phyloP scores from a whole-genome alignment of 176 grass and related monocot species.

The Sorghum bicolor region Sorghum_bicolor_NCBIv3 NC_012870.2:68910001-68910500 shows the following conservation, averaged over 20 bases:
- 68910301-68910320: background rate
- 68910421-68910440: constrained; percentile 88
- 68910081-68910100: background rate
- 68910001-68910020: constrained; percentile 3
- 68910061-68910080: background rate
- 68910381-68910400: constrained; percentile 88
- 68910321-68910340: background rate
- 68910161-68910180: background rate
- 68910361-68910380: constrained; percentile 26
- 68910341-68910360: constrained; percentile 17
- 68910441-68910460: constrained; percentile 67
- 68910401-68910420: constrained; percentile 90
- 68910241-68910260: background rate
- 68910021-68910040: background rate
- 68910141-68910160: background rate
- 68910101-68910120: background rate
- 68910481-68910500: constrained; percentile 94
- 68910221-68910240: constrained; percentile 9
- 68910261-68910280: background rate
- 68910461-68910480: constrained; percentile 73
- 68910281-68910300: background rate
- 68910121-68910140: background rate
- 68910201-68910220: constrained; percentile 6
- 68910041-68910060: background rate
- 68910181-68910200: constrained; percentile 24